Percentiles rank a stretch among this genome's conserved stretches.
Evolutionary conservation across 345 rosid genomes (phyloP).

Genomic region (Eucalyptus marginata): DNA sequence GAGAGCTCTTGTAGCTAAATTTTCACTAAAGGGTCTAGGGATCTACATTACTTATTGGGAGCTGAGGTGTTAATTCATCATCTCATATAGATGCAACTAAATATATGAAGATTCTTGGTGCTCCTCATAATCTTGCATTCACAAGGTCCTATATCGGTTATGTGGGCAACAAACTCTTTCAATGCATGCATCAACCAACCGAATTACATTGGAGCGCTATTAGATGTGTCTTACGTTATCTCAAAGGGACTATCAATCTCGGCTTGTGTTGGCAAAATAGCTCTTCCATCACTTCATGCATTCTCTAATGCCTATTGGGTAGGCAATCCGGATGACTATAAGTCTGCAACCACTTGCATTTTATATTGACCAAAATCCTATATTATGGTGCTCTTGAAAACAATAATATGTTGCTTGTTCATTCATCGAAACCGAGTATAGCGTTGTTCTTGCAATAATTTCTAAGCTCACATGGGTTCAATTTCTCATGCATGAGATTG

Average conservation of each 20-base stretch:
- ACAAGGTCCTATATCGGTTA: fast-evolving
- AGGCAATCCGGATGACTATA: fast-evolving
- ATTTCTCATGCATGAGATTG: neutral
- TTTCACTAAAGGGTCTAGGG: neutral
- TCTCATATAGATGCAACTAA: neutral
- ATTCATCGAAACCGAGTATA: neutral
- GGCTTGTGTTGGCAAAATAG: neutral
- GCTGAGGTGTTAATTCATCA: neutral
- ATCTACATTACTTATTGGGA: neutral
- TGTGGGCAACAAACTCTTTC: neutral
- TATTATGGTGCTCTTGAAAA: neutral
- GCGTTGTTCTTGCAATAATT: fast-evolving
- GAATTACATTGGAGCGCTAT: neutral
- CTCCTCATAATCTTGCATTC: neutral
- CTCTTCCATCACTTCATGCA: neutral
- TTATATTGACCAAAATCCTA: fast-evolving
- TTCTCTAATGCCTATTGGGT: fast-evolving
- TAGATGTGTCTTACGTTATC: too few relatives aligned
- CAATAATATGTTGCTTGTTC: neutral
- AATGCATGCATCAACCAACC: neutral
- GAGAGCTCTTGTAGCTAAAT: neutral
- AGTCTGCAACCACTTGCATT: fast-evolving
- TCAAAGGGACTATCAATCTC: neutral
- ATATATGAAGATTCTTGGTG: neutral
- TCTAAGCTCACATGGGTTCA: neutral